Evolutionary conservation across 1,139 yeast species (phyloP).

Genomic region (Martiniozyma asiatica): DNA sequence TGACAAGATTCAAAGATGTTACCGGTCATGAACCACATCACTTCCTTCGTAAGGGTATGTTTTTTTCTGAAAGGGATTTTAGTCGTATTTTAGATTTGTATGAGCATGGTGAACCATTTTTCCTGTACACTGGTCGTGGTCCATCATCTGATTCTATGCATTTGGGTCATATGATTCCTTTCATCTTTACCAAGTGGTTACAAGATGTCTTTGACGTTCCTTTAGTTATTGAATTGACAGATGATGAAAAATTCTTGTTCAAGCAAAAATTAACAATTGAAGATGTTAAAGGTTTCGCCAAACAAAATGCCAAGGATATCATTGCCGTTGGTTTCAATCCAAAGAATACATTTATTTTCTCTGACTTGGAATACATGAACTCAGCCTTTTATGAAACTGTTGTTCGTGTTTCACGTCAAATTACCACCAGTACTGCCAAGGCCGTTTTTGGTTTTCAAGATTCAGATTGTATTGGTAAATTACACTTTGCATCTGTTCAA

Average conservation of each 20-base stretch:
- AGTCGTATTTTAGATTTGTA: constrained; percentile 68
- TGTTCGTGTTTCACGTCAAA: constrained; percentile 86
- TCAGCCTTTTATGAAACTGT: constrained; percentile 91
- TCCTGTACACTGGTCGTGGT: constrained; percentile 95
- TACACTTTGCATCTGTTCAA: constrained; percentile 93
- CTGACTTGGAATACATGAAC: constrained; percentile 87
- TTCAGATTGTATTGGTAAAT: constrained; percentile 85
- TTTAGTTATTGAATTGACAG: constrained; percentile 90
- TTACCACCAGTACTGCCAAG: constrained; percentile 90
- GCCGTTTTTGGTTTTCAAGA: constrained; percentile 98
- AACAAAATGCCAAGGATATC: constrained; percentile 83
- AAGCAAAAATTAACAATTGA: constrained; percentile 81
- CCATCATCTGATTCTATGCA: constrained; percentile 95
- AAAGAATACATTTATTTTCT: constrained; percentile 86
- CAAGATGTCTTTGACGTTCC: constrained; percentile 97
- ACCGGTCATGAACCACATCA: constrained; percentile 95
- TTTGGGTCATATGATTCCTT: constrained; percentile 95
- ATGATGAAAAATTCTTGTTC: constrained; percentile 94
- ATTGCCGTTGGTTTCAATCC: constrained; percentile 92
- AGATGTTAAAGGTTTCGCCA: constrained; percentile 72
- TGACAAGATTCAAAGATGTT: constrained; percentile 61
- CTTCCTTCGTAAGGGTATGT: constrained; percentile 79
- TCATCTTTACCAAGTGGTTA: constrained; percentile 91
- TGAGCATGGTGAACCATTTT: constrained; percentile 92
- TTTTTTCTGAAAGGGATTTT: constrained; percentile 89